Conservation (phyloP, 2,329 filamentous ascomycete species). For the Pseudomassariella vexata region DNA sequence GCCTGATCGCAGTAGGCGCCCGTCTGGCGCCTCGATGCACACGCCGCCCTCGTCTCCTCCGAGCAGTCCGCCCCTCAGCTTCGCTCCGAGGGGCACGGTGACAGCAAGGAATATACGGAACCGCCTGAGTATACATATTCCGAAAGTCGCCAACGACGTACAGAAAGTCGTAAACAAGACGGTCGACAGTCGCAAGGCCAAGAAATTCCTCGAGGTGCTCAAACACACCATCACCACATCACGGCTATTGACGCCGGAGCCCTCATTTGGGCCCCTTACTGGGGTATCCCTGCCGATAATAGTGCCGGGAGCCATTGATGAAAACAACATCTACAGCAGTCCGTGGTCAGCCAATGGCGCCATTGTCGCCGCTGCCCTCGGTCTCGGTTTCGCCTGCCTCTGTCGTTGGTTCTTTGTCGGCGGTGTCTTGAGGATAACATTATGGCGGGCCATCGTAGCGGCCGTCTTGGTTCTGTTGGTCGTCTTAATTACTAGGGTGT, state of each 20-base stretch:
- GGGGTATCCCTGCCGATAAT: constrained; percentile 7
- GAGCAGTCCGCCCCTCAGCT: constrained; percentile 21
- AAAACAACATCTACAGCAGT: constrained; percentile 1
- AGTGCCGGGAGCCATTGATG: not conserved
- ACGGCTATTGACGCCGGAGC: constrained; percentile 24
- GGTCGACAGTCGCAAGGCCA: constrained; percentile 23
- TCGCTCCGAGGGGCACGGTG: constrained; percentile 25
- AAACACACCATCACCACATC: constrained; percentile 26
- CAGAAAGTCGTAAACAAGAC: constrained; percentile 25
- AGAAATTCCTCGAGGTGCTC: constrained; percentile 26
- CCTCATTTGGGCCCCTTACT: constrained; percentile 19
- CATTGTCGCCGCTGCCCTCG: constrained; percentile 21
- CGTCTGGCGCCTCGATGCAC: constrained; percentile 9
- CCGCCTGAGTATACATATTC: constrained; percentile 12
- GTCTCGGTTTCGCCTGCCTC: constrained; percentile 21
- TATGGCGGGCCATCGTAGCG: constrained; percentile 18
- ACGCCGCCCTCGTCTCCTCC: constrained; percentile 22
- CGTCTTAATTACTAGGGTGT: constrained; percentile 17
- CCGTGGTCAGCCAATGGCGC: constrained; percentile 21
- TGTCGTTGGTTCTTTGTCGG: constrained; percentile 21
- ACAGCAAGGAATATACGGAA: constrained; percentile 20
- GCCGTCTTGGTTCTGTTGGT: constrained; percentile 12
- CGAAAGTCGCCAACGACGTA: constrained; percentile 16
- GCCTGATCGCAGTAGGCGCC: constrained; percentile 5
- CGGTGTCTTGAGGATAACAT: constrained; percentile 18